Conservation (phyloP, 495 filamentous ascomycete species). For the Aspergillus sclerotioniger region DNA sequence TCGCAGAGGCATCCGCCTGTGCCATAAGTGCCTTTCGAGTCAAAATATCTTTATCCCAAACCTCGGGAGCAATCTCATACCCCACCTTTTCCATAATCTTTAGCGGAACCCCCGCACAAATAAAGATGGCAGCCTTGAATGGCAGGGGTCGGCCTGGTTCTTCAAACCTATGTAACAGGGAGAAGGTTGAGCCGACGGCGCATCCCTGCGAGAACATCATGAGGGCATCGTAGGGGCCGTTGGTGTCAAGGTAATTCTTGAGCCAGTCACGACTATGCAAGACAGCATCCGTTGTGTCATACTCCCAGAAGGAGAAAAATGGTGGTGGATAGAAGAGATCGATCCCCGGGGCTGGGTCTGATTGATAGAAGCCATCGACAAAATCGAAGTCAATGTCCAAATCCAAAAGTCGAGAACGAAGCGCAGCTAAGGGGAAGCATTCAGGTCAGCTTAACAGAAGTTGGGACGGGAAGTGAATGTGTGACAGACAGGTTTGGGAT, state of each 20-base stretch:
- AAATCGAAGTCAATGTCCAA: conserved; percentile 54
- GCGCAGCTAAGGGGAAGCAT: conserved; percentile 31
- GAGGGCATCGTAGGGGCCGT: conserved; percentile 61
- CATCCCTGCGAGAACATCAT: conserved; percentile 62
- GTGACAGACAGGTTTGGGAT: conserved; percentile 53
- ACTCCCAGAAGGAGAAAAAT: conserved; percentile 50
- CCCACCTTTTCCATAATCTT: conserved; percentile 49
- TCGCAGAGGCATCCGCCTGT: conserved; percentile 28
- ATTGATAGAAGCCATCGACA: conserved; percentile 48
- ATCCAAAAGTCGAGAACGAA: conserved; percentile 37
- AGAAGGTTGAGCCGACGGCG: conserved; percentile 44
- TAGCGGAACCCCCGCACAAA: conserved; percentile 55
- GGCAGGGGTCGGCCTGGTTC: conserved; percentile 37
- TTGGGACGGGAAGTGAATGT: conserved; percentile 26
- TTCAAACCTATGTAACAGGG: conserved; percentile 40
- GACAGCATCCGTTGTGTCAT: conserved; percentile 34
- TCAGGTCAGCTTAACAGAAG: neutral
- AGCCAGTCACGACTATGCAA: conserved; percentile 46
- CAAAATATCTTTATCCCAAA: conserved; percentile 35
- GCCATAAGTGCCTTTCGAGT: conserved; percentile 29
- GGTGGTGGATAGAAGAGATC: conserved; percentile 51
- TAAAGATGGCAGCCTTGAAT: conserved; percentile 60
- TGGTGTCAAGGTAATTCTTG: conserved; percentile 37
- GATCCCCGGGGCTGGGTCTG: conserved; percentile 48
- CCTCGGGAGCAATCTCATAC: conserved; percentile 42